These are phyloP conservation scores for Aspergillus brasiliensis DNA, from an alignment of 2,329 filamentous ascomycete species.

Conservation along the genomic window DNA sequence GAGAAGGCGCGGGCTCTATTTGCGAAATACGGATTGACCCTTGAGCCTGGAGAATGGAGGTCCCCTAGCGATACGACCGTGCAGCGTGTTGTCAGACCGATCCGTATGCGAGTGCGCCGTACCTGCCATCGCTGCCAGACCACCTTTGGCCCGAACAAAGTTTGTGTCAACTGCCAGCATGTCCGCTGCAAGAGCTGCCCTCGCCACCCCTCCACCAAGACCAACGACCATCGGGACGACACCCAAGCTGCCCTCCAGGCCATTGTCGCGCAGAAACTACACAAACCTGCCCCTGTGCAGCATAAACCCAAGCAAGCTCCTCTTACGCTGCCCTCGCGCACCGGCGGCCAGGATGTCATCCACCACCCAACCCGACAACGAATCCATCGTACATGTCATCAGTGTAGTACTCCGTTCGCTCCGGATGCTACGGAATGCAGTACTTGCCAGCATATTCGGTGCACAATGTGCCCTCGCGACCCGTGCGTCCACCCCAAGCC, in stretches of 20 bases:
- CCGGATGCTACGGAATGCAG: slow-evolving; percentile 64
- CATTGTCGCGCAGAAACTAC: slow-evolving; percentile 17
- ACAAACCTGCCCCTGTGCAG: slow-evolving; percentile 43
- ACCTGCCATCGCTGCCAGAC: slow-evolving; percentile 80
- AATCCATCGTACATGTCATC: slow-evolving; percentile 74
- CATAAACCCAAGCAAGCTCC: slow-evolving; percentile 39
- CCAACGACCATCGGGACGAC: slow-evolving; percentile 53
- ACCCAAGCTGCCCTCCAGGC: slow-evolving; percentile 44
- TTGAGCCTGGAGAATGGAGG: slow-evolving; percentile 48
- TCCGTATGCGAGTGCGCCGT: slow-evolving; percentile 51
- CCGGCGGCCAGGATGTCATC: slow-evolving; percentile 70
- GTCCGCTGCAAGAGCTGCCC: slow-evolving; percentile 78
- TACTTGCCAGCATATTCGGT: slow-evolving; percentile 71
- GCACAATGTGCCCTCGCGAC: slow-evolving; percentile 77
- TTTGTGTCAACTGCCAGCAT: slow-evolving; percentile 78
- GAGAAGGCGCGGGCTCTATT: slow-evolving; percentile 49
- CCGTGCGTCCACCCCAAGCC: slow-evolving; percentile 60
- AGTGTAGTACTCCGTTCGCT: slow-evolving; percentile 67
- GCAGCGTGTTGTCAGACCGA: slow-evolving; percentile 48
- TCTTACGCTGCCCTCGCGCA: slow-evolving; percentile 61
- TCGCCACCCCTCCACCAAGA: slow-evolving; percentile 69
- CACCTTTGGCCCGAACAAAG: slow-evolving; percentile 70
- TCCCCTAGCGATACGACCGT: slow-evolving; percentile 36
- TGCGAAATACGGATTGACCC: slow-evolving; percentile 49
- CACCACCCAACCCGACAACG: slow-evolving; percentile 72